A percentile compares a stretch with the other conserved stretches of the same genome.
Evolutionary conservation across 2,329 filamentous ascomycete species (phyloP).

Genomic region (Phoma herbarum): DNA sequence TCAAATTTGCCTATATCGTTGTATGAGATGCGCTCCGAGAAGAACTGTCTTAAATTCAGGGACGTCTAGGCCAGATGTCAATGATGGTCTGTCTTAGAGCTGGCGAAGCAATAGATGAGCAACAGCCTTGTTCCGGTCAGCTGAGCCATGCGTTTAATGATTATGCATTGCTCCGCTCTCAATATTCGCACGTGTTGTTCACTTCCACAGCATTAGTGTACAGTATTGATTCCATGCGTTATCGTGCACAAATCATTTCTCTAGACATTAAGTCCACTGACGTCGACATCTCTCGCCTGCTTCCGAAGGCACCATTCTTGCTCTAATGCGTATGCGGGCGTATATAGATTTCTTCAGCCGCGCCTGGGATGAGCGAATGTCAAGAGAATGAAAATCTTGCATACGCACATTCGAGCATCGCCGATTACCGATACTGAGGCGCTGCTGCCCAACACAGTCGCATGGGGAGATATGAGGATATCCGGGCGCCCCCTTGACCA

Average conservation of each 20-base stretch:
- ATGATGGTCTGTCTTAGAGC: too few relatives aligned
- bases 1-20: background rate
- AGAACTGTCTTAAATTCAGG: background rate
- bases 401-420: too few relatives aligned
- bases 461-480: background rate
- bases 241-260: background rate
- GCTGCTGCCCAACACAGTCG: background rate
- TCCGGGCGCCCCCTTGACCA: background rate
- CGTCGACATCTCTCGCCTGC: background rate
- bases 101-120: background rate
- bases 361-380: background rate
- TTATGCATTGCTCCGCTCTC: background rate
- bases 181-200: background rate
- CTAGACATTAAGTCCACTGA: conserved; percentile 3
- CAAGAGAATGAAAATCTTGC: too few relatives aligned
- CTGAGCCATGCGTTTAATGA: background rate
- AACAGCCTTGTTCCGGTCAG: background rate
- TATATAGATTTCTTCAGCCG: background rate
- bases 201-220: background rate
- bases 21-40: background rate
- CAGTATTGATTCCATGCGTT: conserved; percentile 10
- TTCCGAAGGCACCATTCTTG: background rate
- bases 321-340: background rate
- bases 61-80: too few relatives aligned
- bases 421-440: background rate